phyloP scores from a whole-genome alignment of 2,329 filamentous ascomycete genomes.

The Pseudogymnoascus sp. region DNA sequence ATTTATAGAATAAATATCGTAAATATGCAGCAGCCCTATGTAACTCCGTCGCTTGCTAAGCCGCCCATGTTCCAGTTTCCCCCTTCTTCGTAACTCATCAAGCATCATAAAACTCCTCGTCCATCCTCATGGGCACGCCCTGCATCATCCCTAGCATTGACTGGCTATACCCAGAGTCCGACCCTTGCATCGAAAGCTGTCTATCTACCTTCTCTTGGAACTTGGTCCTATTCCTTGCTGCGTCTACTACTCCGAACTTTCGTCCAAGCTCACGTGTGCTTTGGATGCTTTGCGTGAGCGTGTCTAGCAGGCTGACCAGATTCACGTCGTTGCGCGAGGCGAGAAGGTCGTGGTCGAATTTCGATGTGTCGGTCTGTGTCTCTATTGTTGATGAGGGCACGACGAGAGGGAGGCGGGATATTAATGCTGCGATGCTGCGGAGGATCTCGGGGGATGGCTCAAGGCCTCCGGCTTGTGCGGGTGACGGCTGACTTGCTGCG shows the following conservation, averaged over 20 bases:
- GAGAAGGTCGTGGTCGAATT: slow-evolving; percentile 62
- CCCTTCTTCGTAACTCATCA: not conserved
- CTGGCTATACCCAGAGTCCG: not conserved
- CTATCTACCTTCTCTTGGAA: slow-evolving; percentile 8
- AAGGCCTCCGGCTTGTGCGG: slow-evolving; percentile 40
- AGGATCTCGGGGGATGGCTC: slow-evolving; percentile 50
- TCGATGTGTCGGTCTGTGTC: slow-evolving; percentile 41
- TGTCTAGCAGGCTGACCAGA: slow-evolving; percentile 66
- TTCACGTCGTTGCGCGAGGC: slow-evolving; percentile 79
- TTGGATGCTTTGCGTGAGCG: slow-evolving; percentile 63
- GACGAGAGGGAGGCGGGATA: slow-evolving; percentile 74
- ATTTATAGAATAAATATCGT: slow-evolving; percentile 1
- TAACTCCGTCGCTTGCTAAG: slow-evolving; percentile 7
- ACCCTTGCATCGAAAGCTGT: not conserved
- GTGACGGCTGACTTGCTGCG: not conserved
- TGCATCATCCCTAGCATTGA: not conserved
- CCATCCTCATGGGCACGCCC: not conserved
- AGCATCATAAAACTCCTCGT: slow-evolving; percentile 2
- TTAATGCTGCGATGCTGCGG: slow-evolving; percentile 78
- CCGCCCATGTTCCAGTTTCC: not conserved
- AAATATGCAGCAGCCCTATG: slow-evolving; percentile 5
- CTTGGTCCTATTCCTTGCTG: slow-evolving; percentile 14
- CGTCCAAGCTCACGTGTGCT: slow-evolving; percentile 65
- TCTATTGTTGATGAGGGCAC: slow-evolving; percentile 43
- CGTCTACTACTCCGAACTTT: slow-evolving; percentile 58